These are phyloP conservation scores for Xanthoparmelia taractica DNA, from an alignment of 495 filamentous ascomycete species.

Conservation along the genomic window DNA sequence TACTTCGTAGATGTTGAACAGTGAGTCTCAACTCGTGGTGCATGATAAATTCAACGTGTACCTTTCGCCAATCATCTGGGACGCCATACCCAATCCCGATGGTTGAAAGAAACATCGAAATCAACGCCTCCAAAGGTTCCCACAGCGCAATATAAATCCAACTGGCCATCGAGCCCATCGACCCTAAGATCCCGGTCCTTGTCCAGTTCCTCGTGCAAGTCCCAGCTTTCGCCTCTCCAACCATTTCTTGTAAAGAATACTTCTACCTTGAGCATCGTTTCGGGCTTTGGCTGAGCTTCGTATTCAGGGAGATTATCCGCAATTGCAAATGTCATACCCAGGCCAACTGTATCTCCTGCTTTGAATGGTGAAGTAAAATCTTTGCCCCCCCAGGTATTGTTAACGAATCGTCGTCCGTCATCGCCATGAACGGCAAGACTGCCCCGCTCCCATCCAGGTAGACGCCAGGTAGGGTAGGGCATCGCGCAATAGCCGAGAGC, in stretches of 20 bases:
- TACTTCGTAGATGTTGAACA: background rate
- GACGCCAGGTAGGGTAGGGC: slow-evolving; percentile 79
- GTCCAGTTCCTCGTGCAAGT: slow-evolving; percentile 79
- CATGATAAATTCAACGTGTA: background rate
- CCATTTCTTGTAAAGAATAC: slow-evolving; percentile 79
- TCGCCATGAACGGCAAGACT: slow-evolving; percentile 84
- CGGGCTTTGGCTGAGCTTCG: slow-evolving; percentile 20
- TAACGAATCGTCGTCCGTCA: slow-evolving; percentile 80
- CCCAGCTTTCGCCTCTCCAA: slow-evolving; percentile 56
- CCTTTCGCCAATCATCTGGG: slow-evolving; percentile 20
- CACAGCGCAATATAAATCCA: slow-evolving; percentile 73
- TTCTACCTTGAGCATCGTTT: slow-evolving; percentile 41
- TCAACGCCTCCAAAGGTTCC: slow-evolving; percentile 66
- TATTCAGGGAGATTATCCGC: slow-evolving; percentile 29
- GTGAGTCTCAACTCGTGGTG: background rate
- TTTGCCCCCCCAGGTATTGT: slow-evolving; percentile 76
- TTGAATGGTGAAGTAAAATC: slow-evolving; percentile 55
- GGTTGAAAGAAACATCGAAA: slow-evolving; percentile 63
- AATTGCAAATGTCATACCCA: slow-evolving; percentile 62
- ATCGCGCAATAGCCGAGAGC: slow-evolving; percentile 71
- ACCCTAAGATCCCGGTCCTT: slow-evolving; percentile 52
- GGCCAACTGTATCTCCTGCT: slow-evolving; percentile 49
- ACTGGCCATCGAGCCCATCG: slow-evolving; percentile 67
- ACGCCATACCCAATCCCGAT: slow-evolving; percentile 38
- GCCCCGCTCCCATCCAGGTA: slow-evolving; percentile 86